Evolutionary conservation across 1,284 basidiomycete species (phyloP).

Genomic region (Cryptococcus sp.): DNA sequence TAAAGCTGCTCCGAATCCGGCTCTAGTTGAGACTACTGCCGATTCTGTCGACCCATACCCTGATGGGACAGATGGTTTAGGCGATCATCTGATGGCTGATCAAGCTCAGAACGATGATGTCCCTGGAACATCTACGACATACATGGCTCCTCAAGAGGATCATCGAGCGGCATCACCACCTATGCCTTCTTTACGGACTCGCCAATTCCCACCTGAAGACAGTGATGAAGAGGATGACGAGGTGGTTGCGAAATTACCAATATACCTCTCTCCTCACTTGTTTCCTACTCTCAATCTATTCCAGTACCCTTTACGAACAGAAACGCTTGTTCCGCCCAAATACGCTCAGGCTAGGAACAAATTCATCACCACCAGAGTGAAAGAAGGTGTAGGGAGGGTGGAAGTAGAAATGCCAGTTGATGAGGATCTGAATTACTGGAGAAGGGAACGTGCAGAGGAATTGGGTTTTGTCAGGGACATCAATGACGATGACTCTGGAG

Average conservation of each 20-base stretch:
- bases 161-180: constrained; percentile 24
- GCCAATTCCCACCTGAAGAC: constrained; percentile 15
- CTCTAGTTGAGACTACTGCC: constrained; percentile 10
- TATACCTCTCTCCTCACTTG: constrained; percentile 39
- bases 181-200: constrained; percentile 19
- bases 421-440: constrained; percentile 38
- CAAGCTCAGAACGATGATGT: constrained; percentile 13
- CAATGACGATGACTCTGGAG: constrained; percentile 21
- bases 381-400: constrained; percentile 38
- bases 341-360: constrained; percentile 43
- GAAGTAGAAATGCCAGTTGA: constrained; percentile 47
- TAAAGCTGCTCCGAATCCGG: constrained; percentile 4
- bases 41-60: constrained; percentile 22
- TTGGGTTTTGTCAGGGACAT: constrained; percentile 34
- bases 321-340: constrained; percentile 26
- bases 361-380: constrained; percentile 39
- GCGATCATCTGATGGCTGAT: constrained; percentile 4
- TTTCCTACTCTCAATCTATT: constrained; percentile 35
- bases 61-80: constrained; percentile 14
- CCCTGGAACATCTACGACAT: constrained; percentile 36
- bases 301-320: constrained; percentile 44
- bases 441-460: constrained; percentile 42
- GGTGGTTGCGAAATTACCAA: constrained; percentile 36
- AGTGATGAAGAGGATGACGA: constrained; percentile 26
- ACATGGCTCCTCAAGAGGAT: constrained; percentile 15